Percentiles rank a stretch among this genome's conserved stretches.
phyloP scores from a whole-genome alignment of 495 filamentous ascomycete species.

The Cryomyces antarcticus region DNA sequence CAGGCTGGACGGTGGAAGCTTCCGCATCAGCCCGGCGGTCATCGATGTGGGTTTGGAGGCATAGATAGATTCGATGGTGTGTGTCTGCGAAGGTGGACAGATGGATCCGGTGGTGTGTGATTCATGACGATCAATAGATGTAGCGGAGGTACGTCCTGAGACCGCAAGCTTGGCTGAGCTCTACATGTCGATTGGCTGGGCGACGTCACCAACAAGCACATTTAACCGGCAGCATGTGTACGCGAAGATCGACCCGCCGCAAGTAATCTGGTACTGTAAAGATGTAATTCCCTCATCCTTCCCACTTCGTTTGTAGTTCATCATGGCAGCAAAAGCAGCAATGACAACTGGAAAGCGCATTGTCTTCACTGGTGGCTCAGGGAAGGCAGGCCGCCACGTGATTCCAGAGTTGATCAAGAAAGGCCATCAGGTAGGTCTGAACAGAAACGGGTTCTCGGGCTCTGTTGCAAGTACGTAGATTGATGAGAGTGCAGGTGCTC shows the following conservation, averaged over 20 bases:
- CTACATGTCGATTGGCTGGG: too few species aligned
- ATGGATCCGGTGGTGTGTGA: too few species aligned
- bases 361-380: conserved; percentile 36
- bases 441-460: not conserved
- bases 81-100: too few species aligned
- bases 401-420: conserved; percentile 31
- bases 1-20: conserved; percentile 13
- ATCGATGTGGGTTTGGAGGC: conserved; percentile 10
- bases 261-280: too few species aligned
- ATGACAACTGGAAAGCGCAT: conserved; percentile 22
- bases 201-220: too few species aligned
- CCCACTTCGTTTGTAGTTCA: not conserved
- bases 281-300: too few species aligned
- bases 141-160: too few species aligned
- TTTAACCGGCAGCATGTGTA: too few species aligned
- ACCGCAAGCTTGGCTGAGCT: too few species aligned
- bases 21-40: conserved; percentile 17
- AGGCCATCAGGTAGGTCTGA: conserved; percentile 20
- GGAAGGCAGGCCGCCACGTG: conserved; percentile 37
- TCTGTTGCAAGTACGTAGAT: not conserved
- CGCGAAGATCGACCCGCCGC: too few species aligned
- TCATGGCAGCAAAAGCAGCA: not conserved
- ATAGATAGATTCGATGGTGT: conserved; percentile 2
- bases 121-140: too few species aligned
- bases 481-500: conserved; percentile 17